Base-by-base conservation (phyloP, 306 rosid species). In the Quercus variabilis region DNA sequence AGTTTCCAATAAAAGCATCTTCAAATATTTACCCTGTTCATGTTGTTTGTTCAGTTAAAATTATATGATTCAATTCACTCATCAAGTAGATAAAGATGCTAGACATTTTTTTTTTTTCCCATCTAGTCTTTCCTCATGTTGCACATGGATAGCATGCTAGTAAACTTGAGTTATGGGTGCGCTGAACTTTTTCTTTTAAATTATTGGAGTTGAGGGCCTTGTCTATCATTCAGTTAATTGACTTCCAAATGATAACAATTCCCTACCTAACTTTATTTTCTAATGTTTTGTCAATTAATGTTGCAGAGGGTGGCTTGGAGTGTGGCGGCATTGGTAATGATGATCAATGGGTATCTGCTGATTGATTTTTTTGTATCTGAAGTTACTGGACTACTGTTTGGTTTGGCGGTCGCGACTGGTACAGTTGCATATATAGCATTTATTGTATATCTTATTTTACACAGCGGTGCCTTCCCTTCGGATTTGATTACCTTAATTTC, bases 271-370 rank as follows among this genome's bases (percentile, higher is more conserved):
- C 12, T 68, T 26, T 21, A 25, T 56, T 30, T 25, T 54, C 73
- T 82, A 71, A 85, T 58, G 5, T 64, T 62, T 59, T 76, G 72
- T 70, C 69, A 12, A 52, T 76, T 71, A 67, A 18, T 67, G 69
- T 68, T 85, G 89, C 73, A 93, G 97, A 92, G 88, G 79, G 90
- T 86, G 70, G 96, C 96, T 7, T 92, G 97, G 97, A 89, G 90
- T 49, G 83, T 92, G 85, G 96, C 97, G 46, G 92, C 82, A 65
- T 84, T 91, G 82, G 89, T 92, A 82, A 89, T 92, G 38, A 86
- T 91, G 78, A 92, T 92, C 72, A 92, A 92, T 83, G 97, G 94
- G 18, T 92, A 86, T 87, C 89, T 92, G 75, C 80, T 92, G 76
- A 85, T 91, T 69, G 94, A 92, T 85, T 92, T 93, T 86, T 77